Conservation (phyloP, 441 rosid genomes). For the Geranium incanum region DNA sequence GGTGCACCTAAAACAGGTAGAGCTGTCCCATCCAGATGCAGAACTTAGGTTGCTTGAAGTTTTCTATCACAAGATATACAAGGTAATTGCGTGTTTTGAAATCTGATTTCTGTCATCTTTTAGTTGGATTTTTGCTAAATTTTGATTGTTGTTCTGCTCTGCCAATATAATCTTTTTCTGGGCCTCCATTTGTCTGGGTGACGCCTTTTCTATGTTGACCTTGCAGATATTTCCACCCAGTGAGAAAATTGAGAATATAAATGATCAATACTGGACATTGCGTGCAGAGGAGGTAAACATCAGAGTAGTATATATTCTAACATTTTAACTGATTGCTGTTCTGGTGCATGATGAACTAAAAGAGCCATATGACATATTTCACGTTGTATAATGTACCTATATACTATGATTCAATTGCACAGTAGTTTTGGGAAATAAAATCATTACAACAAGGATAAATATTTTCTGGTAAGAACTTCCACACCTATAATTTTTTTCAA, state of each 20-base stretch:
- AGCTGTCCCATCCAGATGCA: conserved; percentile 76
- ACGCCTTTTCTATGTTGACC: conserved; percentile 11
- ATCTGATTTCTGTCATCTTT: neutral
- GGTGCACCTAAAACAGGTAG: conserved; percentile 49
- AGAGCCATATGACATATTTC: neutral
- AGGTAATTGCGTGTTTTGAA: conserved; percentile 39
- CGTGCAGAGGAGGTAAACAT: conserved; percentile 89
- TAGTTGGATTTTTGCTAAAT: neutral
- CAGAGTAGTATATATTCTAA: neutral
- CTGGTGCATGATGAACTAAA: neutral
- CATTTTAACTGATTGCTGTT: neutral
- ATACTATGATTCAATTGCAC: neutral
- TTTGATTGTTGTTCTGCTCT: neutral
- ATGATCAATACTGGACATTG: conserved; percentile 97
- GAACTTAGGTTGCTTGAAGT: conserved; percentile 92
- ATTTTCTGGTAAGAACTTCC: neutral
- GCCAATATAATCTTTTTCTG: neutral
- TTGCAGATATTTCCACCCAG: conserved; percentile 69
- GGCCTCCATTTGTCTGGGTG: neutral
- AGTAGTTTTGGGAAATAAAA: neutral
- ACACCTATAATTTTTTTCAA: neutral
- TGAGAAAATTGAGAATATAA: conserved; percentile 91
- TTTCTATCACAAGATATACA: conserved; percentile 84
- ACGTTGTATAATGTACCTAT: neutral
- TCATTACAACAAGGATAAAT: neutral